A percentile compares a stretch with the other conserved stretches of the same genome.
Evolutionary conservation across 352 stramenopile genomes (phyloP).

Genomic region (Globisporangium heterothallicum): DNA sequence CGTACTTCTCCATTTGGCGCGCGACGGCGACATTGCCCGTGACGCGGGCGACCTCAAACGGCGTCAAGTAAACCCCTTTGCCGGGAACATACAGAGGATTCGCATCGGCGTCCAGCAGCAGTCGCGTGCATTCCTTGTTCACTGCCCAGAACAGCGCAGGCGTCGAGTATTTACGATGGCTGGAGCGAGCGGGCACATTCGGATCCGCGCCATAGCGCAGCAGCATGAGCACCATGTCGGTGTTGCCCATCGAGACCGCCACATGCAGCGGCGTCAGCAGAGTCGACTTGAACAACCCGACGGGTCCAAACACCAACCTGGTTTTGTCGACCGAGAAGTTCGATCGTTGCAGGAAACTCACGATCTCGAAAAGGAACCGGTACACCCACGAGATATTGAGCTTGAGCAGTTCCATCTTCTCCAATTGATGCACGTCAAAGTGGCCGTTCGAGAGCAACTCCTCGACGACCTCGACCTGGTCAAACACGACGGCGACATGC

Average conservation of each 20-base stretch:
- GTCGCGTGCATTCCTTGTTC: slow-evolving; percentile 58
- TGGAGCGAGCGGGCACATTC: slow-evolving; percentile 43
- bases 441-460: slow-evolving; percentile 44
- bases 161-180: slow-evolving; percentile 50
- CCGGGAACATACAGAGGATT: slow-evolving; percentile 59
- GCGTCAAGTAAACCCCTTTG: slow-evolving; percentile 52
- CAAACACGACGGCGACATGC: slow-evolving; percentile 69
- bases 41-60: slow-evolving; percentile 66
- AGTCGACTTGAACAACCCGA: slow-evolving; percentile 49
- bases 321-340: slow-evolving; percentile 32
- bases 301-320: slow-evolving; percentile 51
- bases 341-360: slow-evolving; percentile 48
- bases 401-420: slow-evolving; percentile 73
- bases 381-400: slow-evolving; percentile 71
- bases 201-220: slow-evolving; percentile 58
- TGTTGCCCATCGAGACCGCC: slow-evolving; percentile 60
- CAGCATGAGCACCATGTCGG: slow-evolving; percentile 59
- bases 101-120: slow-evolving; percentile 64
- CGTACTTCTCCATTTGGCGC: slow-evolving; percentile 72
- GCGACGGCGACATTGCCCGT: slow-evolving; percentile 60
- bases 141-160: slow-evolving; percentile 67
- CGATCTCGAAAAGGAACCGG: slow-evolving; percentile 47
- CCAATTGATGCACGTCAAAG: slow-evolving; percentile 67
- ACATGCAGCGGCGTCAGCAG: slow-evolving; percentile 72
- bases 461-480: slow-evolving; percentile 59